Evolutionary conservation across 345 rosid genomes (phyloP), one percentile per base, ranked within the genome.

Genomic region (Camelina hispida): DNA sequence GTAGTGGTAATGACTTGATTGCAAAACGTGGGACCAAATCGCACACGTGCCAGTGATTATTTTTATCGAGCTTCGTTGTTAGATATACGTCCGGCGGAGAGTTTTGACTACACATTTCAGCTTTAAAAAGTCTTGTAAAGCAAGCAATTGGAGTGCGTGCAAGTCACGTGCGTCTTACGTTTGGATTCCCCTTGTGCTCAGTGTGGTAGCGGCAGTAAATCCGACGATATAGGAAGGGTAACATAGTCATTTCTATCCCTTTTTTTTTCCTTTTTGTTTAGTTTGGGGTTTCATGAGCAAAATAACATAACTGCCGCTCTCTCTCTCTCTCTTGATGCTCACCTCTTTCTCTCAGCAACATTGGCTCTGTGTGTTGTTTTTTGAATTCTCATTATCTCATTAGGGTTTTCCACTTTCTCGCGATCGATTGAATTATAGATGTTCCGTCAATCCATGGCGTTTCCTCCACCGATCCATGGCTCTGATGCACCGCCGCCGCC

Each of bases 291-390:
- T 69, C 42, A 62, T 15, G 13, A 51, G 42, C 11, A 37, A 8
- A n/a, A 7, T 70, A 70, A 78, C 73, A 72, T 72, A 72, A 78
- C 81, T 72, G 81, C 73, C 73, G 81, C 69, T 66, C 77, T 42
- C 9, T 62, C 35, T 18, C 65, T 65, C 71, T 66, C 44, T 62
- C 8, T 12, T 54, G 42, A 42, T 71, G 67, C 56, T 68, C n/a
- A n/a, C n/a, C 42, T 61, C 9, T 62, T 51, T 66, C 72, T 66
- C 23, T 56, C 28, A 25, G 25, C 28, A 25, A 34, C 61, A 25
- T 62, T 70, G 13, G 34, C 64, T 59, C 73, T 66, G 57, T 76
- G 56, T 76, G 56, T 32, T n/a, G n/a, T n/a, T 48, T 43, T 78
- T 78, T 65, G 56, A 71, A 60, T 32, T 40, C 56, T 16, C 37